A percentile compares a stretch with the other conserved stretches of the same genome.
These are phyloP conservation scores for Penicillium diatomitis DNA, from an alignment of 495 filamentous ascomycete genomes.

Conservation along the genomic window DNA sequence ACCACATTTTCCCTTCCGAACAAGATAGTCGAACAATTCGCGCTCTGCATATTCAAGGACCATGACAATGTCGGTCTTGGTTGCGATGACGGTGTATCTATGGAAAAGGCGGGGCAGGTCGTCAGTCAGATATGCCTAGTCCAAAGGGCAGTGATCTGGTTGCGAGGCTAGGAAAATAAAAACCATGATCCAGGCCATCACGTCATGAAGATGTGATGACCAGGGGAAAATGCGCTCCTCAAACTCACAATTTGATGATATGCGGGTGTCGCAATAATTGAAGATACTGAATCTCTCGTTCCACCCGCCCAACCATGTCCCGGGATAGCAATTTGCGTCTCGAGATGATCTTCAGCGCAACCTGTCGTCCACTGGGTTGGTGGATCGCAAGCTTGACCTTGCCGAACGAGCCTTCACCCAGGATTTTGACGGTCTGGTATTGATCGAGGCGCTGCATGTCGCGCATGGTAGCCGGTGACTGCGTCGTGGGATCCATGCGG, in stretches of 20 bases:
- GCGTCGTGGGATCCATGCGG: constrained; percentile 22
- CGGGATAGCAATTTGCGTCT: constrained; percentile 88
- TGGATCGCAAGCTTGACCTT: constrained; percentile 97
- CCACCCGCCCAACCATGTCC: constrained; percentile 95
- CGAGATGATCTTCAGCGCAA: constrained; percentile 94
- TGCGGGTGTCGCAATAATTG: constrained; percentile 93
- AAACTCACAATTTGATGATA: constrained; percentile 90
- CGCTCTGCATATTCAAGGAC: constrained; percentile 95
- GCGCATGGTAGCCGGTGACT: constrained; percentile 38
- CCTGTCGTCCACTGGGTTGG: constrained; percentile 80
- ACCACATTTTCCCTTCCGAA: constrained; percentile 77
- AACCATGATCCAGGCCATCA: no score
- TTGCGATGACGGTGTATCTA: constrained; percentile 94
- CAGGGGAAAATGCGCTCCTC: not conserved
- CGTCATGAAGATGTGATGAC: no score
- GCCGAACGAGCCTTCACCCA: constrained; percentile 94
- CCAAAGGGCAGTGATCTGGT: not conserved
- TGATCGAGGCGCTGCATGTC: constrained; percentile 77
- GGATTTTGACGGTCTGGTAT: constrained; percentile 80
- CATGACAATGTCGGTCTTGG: constrained; percentile 91
- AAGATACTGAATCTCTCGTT: constrained; percentile 95
- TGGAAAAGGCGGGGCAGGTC: constrained; percentile 7
- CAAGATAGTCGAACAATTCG: constrained; percentile 96
- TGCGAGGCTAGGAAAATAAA: no score
- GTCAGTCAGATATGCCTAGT: not conserved